Conservation (phyloP, 306 rosid species). For the Vachellia collinsii region DNA sequence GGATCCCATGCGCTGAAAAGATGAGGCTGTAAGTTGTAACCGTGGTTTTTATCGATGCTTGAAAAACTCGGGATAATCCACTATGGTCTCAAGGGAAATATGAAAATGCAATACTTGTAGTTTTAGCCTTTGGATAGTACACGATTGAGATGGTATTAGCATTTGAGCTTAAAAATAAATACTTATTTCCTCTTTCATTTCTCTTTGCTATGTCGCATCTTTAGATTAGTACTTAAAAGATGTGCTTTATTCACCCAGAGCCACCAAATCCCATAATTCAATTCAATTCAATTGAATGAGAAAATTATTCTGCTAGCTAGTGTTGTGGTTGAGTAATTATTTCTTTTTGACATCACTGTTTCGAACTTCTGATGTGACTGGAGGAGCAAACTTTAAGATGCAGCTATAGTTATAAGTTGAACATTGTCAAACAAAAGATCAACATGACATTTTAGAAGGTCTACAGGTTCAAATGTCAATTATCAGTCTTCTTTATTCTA, state of each 20-base stretch:
- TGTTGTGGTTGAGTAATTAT: not conserved
- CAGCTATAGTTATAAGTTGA: not conserved
- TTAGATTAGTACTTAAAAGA: not conserved
- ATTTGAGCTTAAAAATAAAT: not conserved
- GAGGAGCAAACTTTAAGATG: not conserved
- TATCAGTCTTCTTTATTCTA: not conserved
- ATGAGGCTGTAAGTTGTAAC: conserved; percentile 19
- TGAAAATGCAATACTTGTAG: conserved; percentile 18
- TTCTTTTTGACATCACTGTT: not conserved
- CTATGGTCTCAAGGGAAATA: conserved; percentile 6
- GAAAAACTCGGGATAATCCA: not conserved
- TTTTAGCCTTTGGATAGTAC: not conserved
- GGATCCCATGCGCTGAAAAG: conserved; percentile 26
- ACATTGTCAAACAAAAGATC: not conserved
- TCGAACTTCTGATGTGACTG: not conserved
- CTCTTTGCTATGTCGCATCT: not conserved
- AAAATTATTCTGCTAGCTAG: not conserved
- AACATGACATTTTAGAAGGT: not conserved
- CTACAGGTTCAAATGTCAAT: conserved; percentile 13
- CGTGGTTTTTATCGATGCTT: not conserved
- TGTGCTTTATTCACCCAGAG: not conserved
- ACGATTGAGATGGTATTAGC: not conserved
- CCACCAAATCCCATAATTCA: not conserved
- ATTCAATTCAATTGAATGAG: not conserved
- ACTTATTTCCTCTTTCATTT: not conserved